Evolutionary conservation across 257 asterid genomes (phyloP).

Genomic region (Coffea canephora): DNA sequence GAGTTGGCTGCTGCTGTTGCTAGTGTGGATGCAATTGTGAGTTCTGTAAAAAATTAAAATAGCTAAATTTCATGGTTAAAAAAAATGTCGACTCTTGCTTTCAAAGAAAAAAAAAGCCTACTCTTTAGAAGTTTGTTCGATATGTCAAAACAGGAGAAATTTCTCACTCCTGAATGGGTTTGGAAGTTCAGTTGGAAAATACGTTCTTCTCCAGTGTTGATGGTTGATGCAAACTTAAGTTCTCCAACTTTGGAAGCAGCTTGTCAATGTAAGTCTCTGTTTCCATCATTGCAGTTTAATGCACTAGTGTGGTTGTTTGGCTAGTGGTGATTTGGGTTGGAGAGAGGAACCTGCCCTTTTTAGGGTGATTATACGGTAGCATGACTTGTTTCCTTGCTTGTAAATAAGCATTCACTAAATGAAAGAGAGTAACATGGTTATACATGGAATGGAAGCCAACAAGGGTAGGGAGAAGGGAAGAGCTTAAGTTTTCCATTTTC

Average conservation of each 20-base stretch:
- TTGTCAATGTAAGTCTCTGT: constrained; percentile 46
- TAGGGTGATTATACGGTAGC: no score
- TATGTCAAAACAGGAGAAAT: constrained; percentile 62
- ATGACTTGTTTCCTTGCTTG: no score
- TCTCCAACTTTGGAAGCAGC: constrained; percentile 62
- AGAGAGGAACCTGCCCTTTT: background rate
- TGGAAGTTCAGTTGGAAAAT: constrained; percentile 54
- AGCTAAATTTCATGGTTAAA: constrained; percentile 11
- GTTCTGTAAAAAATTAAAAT: constrained; percentile 21
- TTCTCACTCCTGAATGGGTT: constrained; percentile 81
- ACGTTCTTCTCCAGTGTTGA: constrained; percentile 58
- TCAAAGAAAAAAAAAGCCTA: background rate
- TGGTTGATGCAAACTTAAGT: constrained; percentile 89
- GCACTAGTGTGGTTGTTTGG: no score
- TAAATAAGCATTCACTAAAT: no score
- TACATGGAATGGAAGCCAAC: no score
- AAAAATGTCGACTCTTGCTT: background rate
- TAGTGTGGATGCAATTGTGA: constrained; percentile 74
- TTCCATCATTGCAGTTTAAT: no score
- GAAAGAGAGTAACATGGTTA: no score
- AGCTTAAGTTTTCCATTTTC: no score
- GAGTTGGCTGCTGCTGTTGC: constrained; percentile 92
- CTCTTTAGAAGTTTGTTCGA: constrained; percentile 13
- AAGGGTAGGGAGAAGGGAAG: no score
- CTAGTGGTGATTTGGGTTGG: background rate